phyloP scores from a whole-genome alignment of 139 green algal genomes.

The Bryopsis sp. region DNA sequence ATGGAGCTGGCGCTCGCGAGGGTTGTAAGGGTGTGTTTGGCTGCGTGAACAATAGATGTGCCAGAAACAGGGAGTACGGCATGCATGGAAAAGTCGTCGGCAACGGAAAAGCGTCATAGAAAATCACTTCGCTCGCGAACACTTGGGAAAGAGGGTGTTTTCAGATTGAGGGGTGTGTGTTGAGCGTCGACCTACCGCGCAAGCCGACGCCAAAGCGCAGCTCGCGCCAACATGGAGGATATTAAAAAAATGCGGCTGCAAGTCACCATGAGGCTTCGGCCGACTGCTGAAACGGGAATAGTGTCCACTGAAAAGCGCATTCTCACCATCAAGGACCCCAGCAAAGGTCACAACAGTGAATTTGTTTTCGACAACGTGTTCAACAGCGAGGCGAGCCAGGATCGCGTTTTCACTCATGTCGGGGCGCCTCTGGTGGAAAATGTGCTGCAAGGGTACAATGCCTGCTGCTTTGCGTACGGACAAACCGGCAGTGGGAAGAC shows the following conservation, averaged over 20 bases:
- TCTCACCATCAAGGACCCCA: neutral
- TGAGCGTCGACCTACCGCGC: too few relatives aligned
- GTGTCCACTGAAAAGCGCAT: neutral
- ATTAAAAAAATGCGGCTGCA: neutral
- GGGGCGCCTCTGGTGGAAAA: constrained; percentile 26
- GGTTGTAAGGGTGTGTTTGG: too few relatives aligned
- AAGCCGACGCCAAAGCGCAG: too few relatives aligned
- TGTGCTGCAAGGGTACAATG: constrained; percentile 40
- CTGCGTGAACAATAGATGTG: too few relatives aligned
- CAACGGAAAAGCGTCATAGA: too few relatives aligned
- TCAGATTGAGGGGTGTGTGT: too few relatives aligned
- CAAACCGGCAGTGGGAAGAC: constrained; percentile 51
- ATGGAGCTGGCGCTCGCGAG: too few relatives aligned
- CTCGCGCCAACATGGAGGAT: too few relatives aligned
- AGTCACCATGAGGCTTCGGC: neutral
- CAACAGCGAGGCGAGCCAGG: constrained; percentile 37
- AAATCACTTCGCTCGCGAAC: too few relatives aligned
- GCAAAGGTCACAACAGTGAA: neutral
- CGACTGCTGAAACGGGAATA: neutral
- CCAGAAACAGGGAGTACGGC: too few relatives aligned
- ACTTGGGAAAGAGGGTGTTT: too few relatives aligned
- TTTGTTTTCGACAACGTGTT: constrained; percentile 52
- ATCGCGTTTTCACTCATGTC: constrained; percentile 16
- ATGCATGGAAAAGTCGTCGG: too few relatives aligned
- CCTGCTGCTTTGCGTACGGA: constrained; percentile 43